Evolutionary conservation across 805 yeast genomes (phyloP), one percentile per base, ranked within the genome.

Genomic region (Nakazawaea wickerhamii): DNA sequence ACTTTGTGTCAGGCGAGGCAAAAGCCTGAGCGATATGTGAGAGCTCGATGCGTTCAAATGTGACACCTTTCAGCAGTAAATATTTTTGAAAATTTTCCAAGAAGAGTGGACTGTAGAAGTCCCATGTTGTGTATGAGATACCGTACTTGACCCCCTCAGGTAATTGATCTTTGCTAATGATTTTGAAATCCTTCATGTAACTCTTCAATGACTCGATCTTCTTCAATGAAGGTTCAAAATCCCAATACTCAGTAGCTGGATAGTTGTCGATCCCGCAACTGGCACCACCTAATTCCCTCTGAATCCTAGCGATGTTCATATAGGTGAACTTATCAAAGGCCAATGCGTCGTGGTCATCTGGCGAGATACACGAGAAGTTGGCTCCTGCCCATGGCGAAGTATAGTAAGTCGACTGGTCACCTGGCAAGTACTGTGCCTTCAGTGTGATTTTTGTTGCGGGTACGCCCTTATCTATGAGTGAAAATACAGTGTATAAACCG

Each of bases 321-420:
- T 79, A 84, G 2, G 88, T 79, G 51, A 63, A 66, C 53, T 70
- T 70, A 54, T 82, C 90, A 50, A 65, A 78, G 4, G 55, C 55
- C 40, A 80, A 51, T 0, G 75, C 66, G n/a, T 61, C 67, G 2
- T 58, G 58, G 49, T 79, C 84, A 46, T 71, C 68, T 2, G 80
- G 84, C 0, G 85, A 72, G 36, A 82, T 80, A 47, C 75, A 67
- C 3, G 79, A 71, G 53, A 76, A 77, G 54, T 77, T 77, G 6
- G 79, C 82, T 20, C 83, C 83, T 0, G 95, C 95, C 75, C 83
- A 82, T 0, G 95, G 95, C 0, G 90, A 82, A 1, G 95, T 79
- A 58, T 81, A 86, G 38, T 75, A 67, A 44, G 75, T 75, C 4
- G 88, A 78, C 49, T 77, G 82, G 54, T 86, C 95, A 4, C 95